Evolutionary conservation across 2,329 filamentous ascomycete species (phyloP), one percentile per base, ranked within the genome.

Genomic region (Ophiostoma piceae): DNA sequence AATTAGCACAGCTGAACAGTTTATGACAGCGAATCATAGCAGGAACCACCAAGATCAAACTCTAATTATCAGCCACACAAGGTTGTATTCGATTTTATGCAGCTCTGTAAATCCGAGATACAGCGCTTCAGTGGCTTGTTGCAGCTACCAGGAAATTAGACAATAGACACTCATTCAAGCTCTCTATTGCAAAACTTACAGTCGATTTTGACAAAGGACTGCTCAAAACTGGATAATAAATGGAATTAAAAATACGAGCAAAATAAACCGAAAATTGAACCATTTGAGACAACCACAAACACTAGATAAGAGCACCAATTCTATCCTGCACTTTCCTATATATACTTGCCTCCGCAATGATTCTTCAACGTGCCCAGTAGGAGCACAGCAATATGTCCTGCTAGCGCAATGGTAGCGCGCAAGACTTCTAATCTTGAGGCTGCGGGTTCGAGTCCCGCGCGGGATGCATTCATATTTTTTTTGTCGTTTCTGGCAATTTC

Each of bases 371-470:
- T 65, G 62, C 62, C 62, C 62, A 65, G 62, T 65, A 19, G 37
- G 16, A 65, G 62, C 35, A 39, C 62, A 66, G 37, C 65, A 66
- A 22, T 16, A 54, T 16, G 70, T 72, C 71, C 71, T 67, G 68
- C 71, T 70, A 67, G 71, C 70, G 67, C 68, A 72, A 71, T 70
- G 84, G 85, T 88, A 89, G 87, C 89, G 86, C 86, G 86, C 88
- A 84, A 87, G 86, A 88, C 87, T 88, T 86, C 85, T 85, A 85
- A 84, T 74, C 74, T 73, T 72, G 73, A 75, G 74, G 74, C 72
- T 74, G 74, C 72, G 73, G 73, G 74, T 75, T 75, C 74, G 82
- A 83, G 80, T 81, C 81, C 82, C 80, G 79, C 80, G 78, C 80
- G 75, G 77, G 79, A 79, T 79, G 80, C 77, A 76, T 79, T 77